phyloP scores from a whole-genome alignment of 495 filamentous ascomycete species.

The Tetracladium setigerum region DNA sequence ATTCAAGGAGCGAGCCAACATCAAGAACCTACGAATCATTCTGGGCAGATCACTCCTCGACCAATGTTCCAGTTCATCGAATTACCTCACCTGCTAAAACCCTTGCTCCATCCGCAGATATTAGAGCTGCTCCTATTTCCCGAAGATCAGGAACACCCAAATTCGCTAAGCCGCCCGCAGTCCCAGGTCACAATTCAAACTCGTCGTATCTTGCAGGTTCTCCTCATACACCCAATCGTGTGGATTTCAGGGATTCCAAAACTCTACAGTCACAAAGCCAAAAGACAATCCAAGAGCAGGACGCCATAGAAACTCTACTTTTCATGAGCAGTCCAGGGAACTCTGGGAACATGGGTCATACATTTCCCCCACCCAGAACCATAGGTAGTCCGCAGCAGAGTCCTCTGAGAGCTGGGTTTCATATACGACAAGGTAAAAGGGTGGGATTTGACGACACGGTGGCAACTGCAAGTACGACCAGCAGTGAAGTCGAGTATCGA shows the following conservation, averaged over 20 bases:
- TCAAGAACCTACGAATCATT: conserved; percentile 33
- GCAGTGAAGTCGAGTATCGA: conserved; percentile 12
- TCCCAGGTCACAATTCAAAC: conserved; percentile 23
- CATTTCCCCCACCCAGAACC: conserved; percentile 33
- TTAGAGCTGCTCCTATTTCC: conserved; percentile 35
- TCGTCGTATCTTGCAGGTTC: conserved; percentile 19
- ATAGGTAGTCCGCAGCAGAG: conserved; percentile 22
- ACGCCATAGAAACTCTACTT: conserved; percentile 78
- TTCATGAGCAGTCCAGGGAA: conserved; percentile 85
- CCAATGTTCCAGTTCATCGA: conserved; percentile 10
- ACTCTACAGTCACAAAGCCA: conserved; percentile 51
- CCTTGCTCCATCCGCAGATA: conserved; percentile 57
- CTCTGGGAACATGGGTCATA: conserved; percentile 45
- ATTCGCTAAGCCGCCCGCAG: conserved; percentile 19
- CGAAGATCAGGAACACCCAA: conserved; percentile 18
- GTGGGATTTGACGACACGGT: conserved; percentile 25
- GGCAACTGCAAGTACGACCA: conserved; percentile 15
- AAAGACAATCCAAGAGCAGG: conserved; percentile 69
- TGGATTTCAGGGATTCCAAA: conserved; percentile 8
- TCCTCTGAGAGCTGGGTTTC: conserved; percentile 19
- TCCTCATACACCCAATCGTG: conserved; percentile 17
- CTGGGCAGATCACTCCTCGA: conserved; percentile 33
- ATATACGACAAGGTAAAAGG: conserved; percentile 21
- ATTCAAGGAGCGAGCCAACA: conserved; percentile 24
- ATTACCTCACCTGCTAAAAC: conserved; percentile 12